These are phyloP conservation scores for Apiospora koreana DNA, from an alignment of 2,329 filamentous ascomycete genomes.

Conservation along the genomic window DNA sequence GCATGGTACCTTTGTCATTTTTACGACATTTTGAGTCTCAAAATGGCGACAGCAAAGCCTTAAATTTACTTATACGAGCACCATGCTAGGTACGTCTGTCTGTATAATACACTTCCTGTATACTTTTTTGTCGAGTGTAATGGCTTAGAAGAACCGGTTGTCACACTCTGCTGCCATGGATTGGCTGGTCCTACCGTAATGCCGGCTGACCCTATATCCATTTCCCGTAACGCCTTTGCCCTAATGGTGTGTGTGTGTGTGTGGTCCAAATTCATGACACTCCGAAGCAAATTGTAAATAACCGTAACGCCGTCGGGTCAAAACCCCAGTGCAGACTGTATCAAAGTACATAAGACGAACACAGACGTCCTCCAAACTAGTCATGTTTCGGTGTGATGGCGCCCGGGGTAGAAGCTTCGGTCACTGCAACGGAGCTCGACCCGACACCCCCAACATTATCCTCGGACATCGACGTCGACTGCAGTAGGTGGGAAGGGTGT, in stretches of 20 bases:
- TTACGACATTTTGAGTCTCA: too few species aligned
- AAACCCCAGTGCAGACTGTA: neutral
- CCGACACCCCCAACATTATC: constrained; percentile 29
- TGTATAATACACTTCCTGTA: neutral
- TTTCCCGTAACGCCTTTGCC: neutral
- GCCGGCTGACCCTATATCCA: neutral
- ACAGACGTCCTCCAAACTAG: neutral
- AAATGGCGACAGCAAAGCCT: neutral
- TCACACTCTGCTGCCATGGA: constrained; percentile 2
- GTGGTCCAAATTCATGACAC: neutral
- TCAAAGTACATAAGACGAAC: neutral
- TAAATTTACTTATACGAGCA: neutral
- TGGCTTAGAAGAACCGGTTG: neutral
- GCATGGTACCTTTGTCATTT: too few species aligned
- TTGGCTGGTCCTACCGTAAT: neutral
- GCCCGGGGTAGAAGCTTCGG: constrained; percentile 1
- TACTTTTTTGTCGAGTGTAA: neutral
- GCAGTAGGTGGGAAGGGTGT: constrained; percentile 50
- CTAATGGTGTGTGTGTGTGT: neutral
- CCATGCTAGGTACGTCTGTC: neutral
- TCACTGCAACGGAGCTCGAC: constrained; percentile 5
- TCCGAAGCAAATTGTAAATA: neutral
- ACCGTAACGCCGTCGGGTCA: neutral
- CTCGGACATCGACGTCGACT: constrained; percentile 46
- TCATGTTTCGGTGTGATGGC: constrained; percentile 6